Conservation (phyloP, 2,329 filamentous ascomycete genomes). For the Fusarium scirpi region DNA sequence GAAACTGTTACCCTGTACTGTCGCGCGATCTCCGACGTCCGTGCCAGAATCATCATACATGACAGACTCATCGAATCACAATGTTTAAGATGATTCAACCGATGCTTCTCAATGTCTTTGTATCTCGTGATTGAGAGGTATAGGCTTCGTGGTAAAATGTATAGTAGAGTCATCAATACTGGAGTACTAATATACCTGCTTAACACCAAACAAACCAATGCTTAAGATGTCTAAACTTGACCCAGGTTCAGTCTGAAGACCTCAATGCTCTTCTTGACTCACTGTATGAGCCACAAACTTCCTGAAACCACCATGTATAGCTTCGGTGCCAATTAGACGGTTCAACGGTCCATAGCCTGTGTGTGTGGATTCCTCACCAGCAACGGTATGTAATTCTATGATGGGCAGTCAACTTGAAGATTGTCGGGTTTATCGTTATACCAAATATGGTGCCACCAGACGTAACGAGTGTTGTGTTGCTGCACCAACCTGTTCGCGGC, state of each 20-base stretch:
- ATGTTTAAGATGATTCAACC: not conserved
- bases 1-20: not conserved
- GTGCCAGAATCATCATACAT: not conserved
- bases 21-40: not conserved
- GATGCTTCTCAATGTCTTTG: not conserved
- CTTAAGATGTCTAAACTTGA: not conserved
- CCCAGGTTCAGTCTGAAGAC: not conserved
- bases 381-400: not conserved
- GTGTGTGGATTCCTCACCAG: not conserved
- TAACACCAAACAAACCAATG: not conserved
- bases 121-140: not conserved
- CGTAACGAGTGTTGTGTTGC: not conserved
- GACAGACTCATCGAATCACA: not conserved
- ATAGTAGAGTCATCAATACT: not conserved
- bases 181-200: not conserved
- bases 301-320: not conserved
- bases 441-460: not conserved
- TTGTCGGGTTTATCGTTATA: not conserved
- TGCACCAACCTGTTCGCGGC: not conserved
- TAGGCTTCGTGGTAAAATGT: not conserved
- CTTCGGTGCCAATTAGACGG: not conserved
- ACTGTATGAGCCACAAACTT: not conserved
- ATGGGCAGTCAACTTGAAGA: not conserved
- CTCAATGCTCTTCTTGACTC: not conserved
- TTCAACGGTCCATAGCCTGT: not conserved